Evolutionary conservation across 441 rosid genomes (phyloP), one percentile per base, ranked within the genome.

Genomic region (Croton setiger): DNA sequence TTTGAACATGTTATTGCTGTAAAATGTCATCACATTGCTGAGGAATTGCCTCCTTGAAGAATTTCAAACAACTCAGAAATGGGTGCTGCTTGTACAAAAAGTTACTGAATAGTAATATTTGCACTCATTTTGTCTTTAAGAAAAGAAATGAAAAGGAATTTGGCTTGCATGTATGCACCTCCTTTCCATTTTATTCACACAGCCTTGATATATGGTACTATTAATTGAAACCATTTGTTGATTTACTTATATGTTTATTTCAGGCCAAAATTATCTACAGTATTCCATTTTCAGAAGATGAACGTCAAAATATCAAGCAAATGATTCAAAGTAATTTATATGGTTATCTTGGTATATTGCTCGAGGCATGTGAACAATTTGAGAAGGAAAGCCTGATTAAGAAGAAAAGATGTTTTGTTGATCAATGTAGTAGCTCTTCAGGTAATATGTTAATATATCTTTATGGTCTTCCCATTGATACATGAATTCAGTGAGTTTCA

Each of bases 201-300:
- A 48, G 8, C 65, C 21, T 67, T 15, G 5, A 23, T 39, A 64
- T 65, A 13, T 14, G 7, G 23, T 43, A 43, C 51, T 11, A 67
- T 21, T 60, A 61, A 12, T 53, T 33, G 49, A 45, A 45, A 64
- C 39, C 27, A 27, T 0, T 23, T 14, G 31, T 52, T 73, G 49
- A 71, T 41, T 51, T 67, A 33, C 21, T 71, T 64, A n/a, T 10
- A 59, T 4, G 52, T 33, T 41, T 58, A 23, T 75, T 85, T 73
- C 88, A 95, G 99, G 96, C 97, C 54, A 92, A 88, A 82, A 86
- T 95, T 66, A 86, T 89, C n/a, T 87, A 92, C 66, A 75, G 78
- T 71, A 51, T 87, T 79, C 93, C 97, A 20, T 95, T 95, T 82
- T 78, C 95, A 23, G 95, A 88, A 63, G 92, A 90, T 45, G 98